Base-by-base conservation (phyloP, 2,329 filamentous ascomycete genomes). In the Helotiales sp. region DNA sequence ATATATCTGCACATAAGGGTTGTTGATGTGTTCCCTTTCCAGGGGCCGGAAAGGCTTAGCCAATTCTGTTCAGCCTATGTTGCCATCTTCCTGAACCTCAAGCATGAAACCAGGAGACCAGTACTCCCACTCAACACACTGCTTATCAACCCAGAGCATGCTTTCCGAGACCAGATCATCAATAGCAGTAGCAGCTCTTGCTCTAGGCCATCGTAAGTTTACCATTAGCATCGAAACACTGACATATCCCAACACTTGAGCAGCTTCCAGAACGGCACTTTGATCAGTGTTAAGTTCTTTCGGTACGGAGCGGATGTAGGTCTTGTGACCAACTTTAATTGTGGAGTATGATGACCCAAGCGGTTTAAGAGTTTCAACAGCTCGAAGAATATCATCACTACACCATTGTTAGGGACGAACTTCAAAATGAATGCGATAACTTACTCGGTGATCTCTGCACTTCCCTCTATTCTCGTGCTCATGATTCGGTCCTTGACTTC, bases 211-310 rank as follows among this genome's bases (percentile, higher is more conserved):
- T 15, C 80, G 82, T 27, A 99, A 75, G 71, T 99, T 99, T 51
- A 89, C 76, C 75, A 89, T 87, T 54, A 99, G 76, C 89, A 98
- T 96, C 1, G 89, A 89, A 15, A 96, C 84, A 57, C 88, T 96
- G 52, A 98, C 90, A 70, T 91, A 96, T 1, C 95, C 93, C 9
- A 97, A 78, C 9, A 97, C 80, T 73, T 97, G 91, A 7, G 91
- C 91, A 1, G 90, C 93, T 77, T 98, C 95, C 6, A 99, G 82
- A 12, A 96, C 93, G 2, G 88, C 90, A 50, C 90, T 90, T 77
- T 99, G 95, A 72, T 99, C 95, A 13, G 86, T 93, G 72, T 96
- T 97, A 61, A 99, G 81, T 75, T 99, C 95, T 72, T 96, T 95
- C 1, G 95, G 95, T 38, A 99, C 87, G 3, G 91, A 96, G 27